Evolutionary conservation across 306 rosid species (phyloP).

Genomic region (Vicia sativa): DNA sequence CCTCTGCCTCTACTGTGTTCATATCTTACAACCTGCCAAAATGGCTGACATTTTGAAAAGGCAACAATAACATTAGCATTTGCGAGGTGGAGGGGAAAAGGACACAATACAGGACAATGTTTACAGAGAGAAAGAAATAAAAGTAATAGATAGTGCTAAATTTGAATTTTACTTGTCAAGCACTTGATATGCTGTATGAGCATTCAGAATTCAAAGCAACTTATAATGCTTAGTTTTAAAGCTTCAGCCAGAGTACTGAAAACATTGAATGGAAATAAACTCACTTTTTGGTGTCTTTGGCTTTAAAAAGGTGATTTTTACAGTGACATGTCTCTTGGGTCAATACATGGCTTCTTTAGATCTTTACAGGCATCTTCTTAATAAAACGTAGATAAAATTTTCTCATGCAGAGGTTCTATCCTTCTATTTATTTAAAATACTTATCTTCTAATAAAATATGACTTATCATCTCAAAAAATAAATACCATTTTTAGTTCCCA

Average conservation of each 20-base stretch:
- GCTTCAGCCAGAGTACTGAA: neutral
- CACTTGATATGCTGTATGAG: neutral
- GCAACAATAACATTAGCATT: slow-evolving; percentile 24
- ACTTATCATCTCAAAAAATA: slow-evolving; percentile 1
- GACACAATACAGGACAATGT: neutral
- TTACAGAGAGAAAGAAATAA: neutral
- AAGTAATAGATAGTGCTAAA: slow-evolving; percentile 3
- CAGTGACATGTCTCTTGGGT: neutral
- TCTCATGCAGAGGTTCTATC: neutral
- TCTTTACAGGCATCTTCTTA: slow-evolving; percentile 12
- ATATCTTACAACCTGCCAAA: slow-evolving; percentile 83
- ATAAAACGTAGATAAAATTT: neutral
- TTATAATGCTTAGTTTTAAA: slow-evolving; percentile 3
- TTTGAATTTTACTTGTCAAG: slow-evolving; percentile 4
- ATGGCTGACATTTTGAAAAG: slow-evolving; percentile 70
- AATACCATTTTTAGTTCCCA: neutral
- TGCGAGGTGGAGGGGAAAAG: neutral
- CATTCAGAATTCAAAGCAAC: neutral
- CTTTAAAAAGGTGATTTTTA: slow-evolving; percentile 1
- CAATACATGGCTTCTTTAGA: neutral
- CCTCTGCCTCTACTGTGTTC: slow-evolving; percentile 74
- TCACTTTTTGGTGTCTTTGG: neutral
- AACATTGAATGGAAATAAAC: slow-evolving; percentile 2
- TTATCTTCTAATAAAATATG: neutral
- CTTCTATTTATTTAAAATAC: neutral